Evolutionary conservation across 2,329 filamentous ascomycete genomes (phyloP).

Genomic region (Verticillium dahliae): DNA sequence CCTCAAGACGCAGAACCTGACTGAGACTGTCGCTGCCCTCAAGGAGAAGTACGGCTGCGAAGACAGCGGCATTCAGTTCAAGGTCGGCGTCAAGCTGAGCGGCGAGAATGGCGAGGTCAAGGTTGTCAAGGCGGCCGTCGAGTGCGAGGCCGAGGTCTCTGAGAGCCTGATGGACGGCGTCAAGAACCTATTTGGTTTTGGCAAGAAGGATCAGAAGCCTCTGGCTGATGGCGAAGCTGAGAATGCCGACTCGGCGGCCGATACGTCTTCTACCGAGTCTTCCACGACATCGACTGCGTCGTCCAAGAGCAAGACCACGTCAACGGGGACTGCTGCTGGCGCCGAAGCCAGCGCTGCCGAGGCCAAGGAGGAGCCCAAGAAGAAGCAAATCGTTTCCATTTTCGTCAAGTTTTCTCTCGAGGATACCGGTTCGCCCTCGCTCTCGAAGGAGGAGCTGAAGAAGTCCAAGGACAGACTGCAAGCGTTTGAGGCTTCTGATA

Average conservation of each 20-base stretch:
- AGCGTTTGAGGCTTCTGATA: constrained; percentile 82
- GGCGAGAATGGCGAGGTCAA: constrained; percentile 73
- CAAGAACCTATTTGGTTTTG: constrained; percentile 94
- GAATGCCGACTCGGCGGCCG: constrained; percentile 25
- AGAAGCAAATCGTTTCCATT: constrained; percentile 52
- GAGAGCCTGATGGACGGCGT: constrained; percentile 84
- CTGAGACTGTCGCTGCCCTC: constrained; percentile 70
- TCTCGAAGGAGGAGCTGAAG: constrained; percentile 41
- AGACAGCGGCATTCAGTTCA: constrained; percentile 70
- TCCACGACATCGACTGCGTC: constrained; percentile 30
- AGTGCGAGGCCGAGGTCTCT: constrained; percentile 71
- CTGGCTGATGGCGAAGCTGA: constrained; percentile 53
- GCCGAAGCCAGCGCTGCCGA: constrained; percentile 39
- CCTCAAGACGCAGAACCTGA: constrained; percentile 78
- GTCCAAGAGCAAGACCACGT: constrained; percentile 10
- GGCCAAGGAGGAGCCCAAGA: constrained; percentile 44
- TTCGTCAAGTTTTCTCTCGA: constrained; percentile 43
- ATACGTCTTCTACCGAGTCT: constrained; percentile 28
- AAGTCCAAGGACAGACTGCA: constrained; percentile 63
- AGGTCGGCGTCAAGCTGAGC: constrained; percentile 68
- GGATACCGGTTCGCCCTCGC: constrained; percentile 41
- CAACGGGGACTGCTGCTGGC: constrained; percentile 32
- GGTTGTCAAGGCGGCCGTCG: constrained; percentile 67
- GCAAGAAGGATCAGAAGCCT: constrained; percentile 77
- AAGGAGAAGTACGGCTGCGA: constrained; percentile 74